These are phyloP conservation scores for Citeromyces nyonsensis DNA, from an alignment of 805 yeast genomes.

Conservation along the genomic window DNA sequence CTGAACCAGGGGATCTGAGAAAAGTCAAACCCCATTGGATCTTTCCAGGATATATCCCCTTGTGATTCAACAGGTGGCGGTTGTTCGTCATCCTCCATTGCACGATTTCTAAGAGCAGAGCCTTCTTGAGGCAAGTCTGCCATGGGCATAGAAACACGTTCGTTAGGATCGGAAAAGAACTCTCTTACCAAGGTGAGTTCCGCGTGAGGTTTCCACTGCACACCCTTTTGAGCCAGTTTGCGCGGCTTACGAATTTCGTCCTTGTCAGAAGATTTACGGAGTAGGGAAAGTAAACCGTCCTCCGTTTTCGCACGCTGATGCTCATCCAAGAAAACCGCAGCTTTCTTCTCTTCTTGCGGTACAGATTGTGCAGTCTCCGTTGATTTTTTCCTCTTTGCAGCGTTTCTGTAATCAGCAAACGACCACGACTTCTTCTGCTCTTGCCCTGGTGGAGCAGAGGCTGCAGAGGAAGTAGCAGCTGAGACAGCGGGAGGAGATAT, in stretches of 20 bases:
- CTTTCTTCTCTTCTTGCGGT: no score
- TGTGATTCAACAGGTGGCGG: background rate
- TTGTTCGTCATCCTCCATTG: background rate
- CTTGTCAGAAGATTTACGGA: no score
- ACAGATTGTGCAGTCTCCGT: background rate
- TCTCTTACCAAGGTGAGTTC: background rate
- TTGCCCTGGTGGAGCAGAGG: no score
- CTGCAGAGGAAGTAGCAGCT: background rate
- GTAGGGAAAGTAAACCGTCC: no score
- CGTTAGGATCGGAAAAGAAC: constrained; percentile 1
- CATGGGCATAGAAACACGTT: background rate
- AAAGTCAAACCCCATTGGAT: background rate
- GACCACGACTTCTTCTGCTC: background rate
- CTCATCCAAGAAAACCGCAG: no score
- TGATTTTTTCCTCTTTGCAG: background rate
- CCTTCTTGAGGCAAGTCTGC: constrained; percentile 1
- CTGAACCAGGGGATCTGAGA: constrained; percentile 1
- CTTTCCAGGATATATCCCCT: constrained; percentile 1
- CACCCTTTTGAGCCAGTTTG: background rate
- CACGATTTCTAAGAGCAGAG: background rate
- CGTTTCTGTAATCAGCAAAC: constrained; percentile 1
- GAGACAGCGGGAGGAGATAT: background rate
- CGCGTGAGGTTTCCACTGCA: constrained; percentile 1
- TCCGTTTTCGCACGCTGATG: no score
- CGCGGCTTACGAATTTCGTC: background rate